phyloP scores from a whole-genome alignment of 2,329 filamentous ascomycete genomes.

The Diaporthe sp. region DNA sequence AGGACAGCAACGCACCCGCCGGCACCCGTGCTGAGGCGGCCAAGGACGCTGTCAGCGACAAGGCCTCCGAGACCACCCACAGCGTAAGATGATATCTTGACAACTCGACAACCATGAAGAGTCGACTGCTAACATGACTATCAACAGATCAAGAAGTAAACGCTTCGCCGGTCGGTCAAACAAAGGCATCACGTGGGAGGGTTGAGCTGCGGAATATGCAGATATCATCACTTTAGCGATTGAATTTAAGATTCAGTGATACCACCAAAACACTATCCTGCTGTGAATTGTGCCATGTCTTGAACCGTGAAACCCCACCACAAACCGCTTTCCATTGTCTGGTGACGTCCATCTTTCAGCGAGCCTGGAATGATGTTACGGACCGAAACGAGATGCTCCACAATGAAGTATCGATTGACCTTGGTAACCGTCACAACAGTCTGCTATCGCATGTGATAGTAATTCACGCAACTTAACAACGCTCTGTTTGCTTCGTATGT shows the following conservation, averaged over 20 bases:
- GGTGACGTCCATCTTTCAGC: too few species aligned
- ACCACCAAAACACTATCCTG: neutral
- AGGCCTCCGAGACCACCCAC: conserved; percentile 27
- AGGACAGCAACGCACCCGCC: conserved; percentile 62
- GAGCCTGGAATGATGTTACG: too few species aligned
- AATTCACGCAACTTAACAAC: too few species aligned
- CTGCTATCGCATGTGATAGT: too few species aligned
- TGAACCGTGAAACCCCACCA: too few species aligned
- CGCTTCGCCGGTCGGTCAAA: neutral
- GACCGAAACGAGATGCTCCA: too few species aligned
- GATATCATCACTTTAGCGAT: conserved; percentile 20
- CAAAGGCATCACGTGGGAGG: neutral
- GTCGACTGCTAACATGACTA: neutral
- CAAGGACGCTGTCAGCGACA: conserved; percentile 40
- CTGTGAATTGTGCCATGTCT: too few species aligned
- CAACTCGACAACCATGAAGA: accelerated
- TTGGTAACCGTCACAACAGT: too few species aligned
- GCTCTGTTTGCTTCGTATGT: too few species aligned
- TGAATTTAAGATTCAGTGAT: conserved; percentile 17
- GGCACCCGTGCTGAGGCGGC: conserved; percentile 53
- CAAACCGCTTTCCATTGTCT: too few species aligned
- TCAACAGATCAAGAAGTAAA: neutral
- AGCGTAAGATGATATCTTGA: neutral
- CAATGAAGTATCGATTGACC: too few species aligned
- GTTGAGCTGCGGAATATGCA: neutral